Evolutionary conservation across 1,139 yeast genomes (phyloP), one percentile per base, ranked within the genome.

Genomic region (Protomyces macrosporus): DNA sequence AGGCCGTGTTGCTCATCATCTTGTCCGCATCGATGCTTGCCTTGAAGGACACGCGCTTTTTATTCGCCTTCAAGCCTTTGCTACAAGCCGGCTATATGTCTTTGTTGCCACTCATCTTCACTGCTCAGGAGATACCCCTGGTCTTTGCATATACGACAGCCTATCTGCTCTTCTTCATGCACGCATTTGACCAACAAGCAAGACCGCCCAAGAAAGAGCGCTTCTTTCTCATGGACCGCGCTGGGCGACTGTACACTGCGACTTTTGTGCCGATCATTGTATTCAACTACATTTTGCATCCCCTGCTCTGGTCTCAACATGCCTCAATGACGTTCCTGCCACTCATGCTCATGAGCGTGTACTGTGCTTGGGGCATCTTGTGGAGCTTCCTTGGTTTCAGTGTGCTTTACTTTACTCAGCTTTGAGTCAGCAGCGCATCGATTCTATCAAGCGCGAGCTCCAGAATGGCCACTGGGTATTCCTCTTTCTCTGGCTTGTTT

Each of bases 1-100:
- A 93, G 80, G 98, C 98, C 0, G 84, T 93, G 50, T 81, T 95
- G 78, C 75, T 90, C 39, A 87, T 91, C 1, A 88, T 93, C n/a
- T 82, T 95, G 71, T 98, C 99, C 3, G 62, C 56, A 7, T 51
- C 62, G 0, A 40, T 58, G 14, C 16, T 91, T 45, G 88, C 87
- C 1, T 79, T 86, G 12, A 80, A 82, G 45, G 97, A 90, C 72
- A 81, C 86, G 66, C 81, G 95, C 63, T 76, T 90, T 45, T 75
- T 91, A 58, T 68, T 72, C 23, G 74, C 79, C 6, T 78, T 76
- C 68, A 82, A 85, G 4, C 85, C 93, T 0, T 77, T 91, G 56
- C 84, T 86, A 0, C 83, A 88, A 9, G 83, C 97, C 30, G 97
- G 97, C 0, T 88, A 89, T 72, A 88, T 89, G 4, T 88, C 97